phyloP scores from a whole-genome alignment of 176 grass and related monocot species.

The Saccharum officinarum region DNA sequence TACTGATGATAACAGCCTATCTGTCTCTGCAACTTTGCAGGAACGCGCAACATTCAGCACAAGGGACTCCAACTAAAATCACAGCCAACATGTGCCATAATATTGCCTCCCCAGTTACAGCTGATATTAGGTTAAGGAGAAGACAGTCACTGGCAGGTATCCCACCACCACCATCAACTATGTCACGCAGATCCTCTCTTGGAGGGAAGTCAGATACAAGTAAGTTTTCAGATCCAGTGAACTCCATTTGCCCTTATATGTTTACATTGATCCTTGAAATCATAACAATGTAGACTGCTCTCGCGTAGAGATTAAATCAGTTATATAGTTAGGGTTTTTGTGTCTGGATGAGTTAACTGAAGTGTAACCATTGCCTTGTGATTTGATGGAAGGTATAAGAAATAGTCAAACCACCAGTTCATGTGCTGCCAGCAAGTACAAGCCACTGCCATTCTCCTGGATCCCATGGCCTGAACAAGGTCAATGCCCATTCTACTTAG shows the following conservation, averaged over 20 bases:
- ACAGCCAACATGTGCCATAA: slow-evolving; percentile 25
- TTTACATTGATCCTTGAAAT: slow-evolving; percentile 25
- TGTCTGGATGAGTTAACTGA: slow-evolving; percentile 32
- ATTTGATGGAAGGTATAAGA: slow-evolving; percentile 49
- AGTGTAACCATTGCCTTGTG: slow-evolving; percentile 20
- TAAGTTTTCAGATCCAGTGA: slow-evolving; percentile 45
- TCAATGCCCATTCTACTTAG: slow-evolving; percentile 40
- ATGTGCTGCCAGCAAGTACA: slow-evolving; percentile 44
- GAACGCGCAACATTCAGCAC: slow-evolving; percentile 43
- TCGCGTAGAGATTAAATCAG: not conserved
- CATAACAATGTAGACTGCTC: not conserved
- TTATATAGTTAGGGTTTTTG: slow-evolving; percentile 1
- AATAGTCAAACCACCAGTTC: slow-evolving; percentile 50
- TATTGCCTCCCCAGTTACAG: slow-evolving; percentile 35
- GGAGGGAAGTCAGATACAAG: slow-evolving; percentile 65
- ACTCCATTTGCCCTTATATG: slow-evolving; percentile 6
- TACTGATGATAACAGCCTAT: slow-evolving; percentile 32
- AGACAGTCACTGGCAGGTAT: slow-evolving; percentile 69
- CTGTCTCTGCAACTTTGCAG: slow-evolving; percentile 48
- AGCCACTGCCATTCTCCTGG: slow-evolving; percentile 50
- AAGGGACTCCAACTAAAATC: slow-evolving; percentile 49
- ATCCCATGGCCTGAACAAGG: slow-evolving; percentile 53
- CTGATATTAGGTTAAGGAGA: slow-evolving; percentile 51
- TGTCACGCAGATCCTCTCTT: slow-evolving; percentile 77
- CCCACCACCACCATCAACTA: slow-evolving; percentile 41